Conservation (phyloP, 192 early-diverging fungal species). For the Chytriomyces sp. region DNA sequence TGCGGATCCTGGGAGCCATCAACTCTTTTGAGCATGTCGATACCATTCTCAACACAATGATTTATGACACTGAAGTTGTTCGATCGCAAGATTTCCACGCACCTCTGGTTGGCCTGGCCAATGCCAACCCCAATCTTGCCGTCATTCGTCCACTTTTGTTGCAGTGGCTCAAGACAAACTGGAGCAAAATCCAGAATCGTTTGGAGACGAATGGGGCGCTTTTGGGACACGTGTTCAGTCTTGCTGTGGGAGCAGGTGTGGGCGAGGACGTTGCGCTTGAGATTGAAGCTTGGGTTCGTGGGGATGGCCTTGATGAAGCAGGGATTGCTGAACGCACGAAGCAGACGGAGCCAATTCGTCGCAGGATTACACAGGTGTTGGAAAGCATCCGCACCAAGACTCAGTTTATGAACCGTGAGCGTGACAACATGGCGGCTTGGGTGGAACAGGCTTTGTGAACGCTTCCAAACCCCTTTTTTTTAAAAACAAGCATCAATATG, state of each 20-base stretch:
- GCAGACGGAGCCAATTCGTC: background rate
- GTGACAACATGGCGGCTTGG: slow-evolving; percentile 19
- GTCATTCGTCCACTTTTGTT: background rate
- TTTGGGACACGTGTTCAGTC: background rate
- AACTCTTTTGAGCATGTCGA: slow-evolving; percentile 57
- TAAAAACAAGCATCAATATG: too few species aligned
- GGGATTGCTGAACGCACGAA: slow-evolving; percentile 15
- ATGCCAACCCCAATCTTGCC: background rate
- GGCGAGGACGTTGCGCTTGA: slow-evolving; percentile 31
- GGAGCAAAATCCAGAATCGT: slow-evolving; percentile 7
- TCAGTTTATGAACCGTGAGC: slow-evolving; percentile 17
- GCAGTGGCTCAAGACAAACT: slow-evolving; percentile 14
- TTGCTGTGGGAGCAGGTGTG: slow-evolving; percentile 10
- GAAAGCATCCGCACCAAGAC: slow-evolving; percentile 24
- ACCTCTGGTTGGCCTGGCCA: slow-evolving; percentile 14
- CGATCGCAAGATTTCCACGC: slow-evolving; percentile 28
- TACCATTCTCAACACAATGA: slow-evolving; percentile 69
- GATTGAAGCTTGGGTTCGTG: slow-evolving; percentile 36
- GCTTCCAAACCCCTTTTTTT: too few species aligned
- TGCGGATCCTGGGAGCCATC: slow-evolving; percentile 59
- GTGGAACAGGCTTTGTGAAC: background rate
- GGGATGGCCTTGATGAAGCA: slow-evolving; percentile 33
- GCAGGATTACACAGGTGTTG: slow-evolving; percentile 26
- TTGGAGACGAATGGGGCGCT: slow-evolving; percentile 2
- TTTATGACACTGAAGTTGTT: slow-evolving; percentile 71